Evolutionary conservation across 108 stramenopile species (phyloP).

Genomic region (Pseudonitzschia pungens): DNA sequence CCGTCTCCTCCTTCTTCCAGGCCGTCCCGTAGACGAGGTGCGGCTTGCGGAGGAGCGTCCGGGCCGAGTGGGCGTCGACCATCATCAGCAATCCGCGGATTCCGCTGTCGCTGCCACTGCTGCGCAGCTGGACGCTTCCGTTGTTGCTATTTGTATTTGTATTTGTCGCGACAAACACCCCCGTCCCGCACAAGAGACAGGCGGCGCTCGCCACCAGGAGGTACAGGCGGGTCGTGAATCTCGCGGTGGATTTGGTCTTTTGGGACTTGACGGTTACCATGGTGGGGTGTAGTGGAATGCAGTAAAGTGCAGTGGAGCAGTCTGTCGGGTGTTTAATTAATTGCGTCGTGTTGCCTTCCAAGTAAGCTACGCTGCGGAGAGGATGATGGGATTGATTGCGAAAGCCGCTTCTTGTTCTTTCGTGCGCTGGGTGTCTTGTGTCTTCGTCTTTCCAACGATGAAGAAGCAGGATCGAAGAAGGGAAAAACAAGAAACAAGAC

Average conservation of each 20-base stretch:
- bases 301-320: too few species aligned
- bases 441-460: too few species aligned
- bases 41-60: conserved; percentile 27
- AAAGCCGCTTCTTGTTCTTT: too few species aligned
- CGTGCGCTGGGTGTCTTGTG: too few species aligned
- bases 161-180: background rate
- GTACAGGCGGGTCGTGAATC: background rate
- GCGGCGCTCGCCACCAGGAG: background rate
- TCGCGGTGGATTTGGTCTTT: background rate
- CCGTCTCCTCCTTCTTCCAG: conserved; percentile 89
- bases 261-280: background rate
- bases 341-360: too few species aligned
- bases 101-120: background rate
- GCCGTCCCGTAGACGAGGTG: conserved; percentile 84
- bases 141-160: background rate
- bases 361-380: too few species aligned
- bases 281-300: too few species aligned
- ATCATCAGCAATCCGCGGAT: background rate
- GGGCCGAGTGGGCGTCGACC: conserved; percentile 33
- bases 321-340: too few species aligned
- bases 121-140: too few species aligned
- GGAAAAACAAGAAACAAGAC: too few species aligned
- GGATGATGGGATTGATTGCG: too few species aligned
- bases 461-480: too few species aligned
- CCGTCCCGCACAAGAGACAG: background rate